These are phyloP conservation scores for Kalmanozyma brasiliensis DNA, from an alignment of 1,284 basidiomycete genomes.

Conservation along the genomic window DNA sequence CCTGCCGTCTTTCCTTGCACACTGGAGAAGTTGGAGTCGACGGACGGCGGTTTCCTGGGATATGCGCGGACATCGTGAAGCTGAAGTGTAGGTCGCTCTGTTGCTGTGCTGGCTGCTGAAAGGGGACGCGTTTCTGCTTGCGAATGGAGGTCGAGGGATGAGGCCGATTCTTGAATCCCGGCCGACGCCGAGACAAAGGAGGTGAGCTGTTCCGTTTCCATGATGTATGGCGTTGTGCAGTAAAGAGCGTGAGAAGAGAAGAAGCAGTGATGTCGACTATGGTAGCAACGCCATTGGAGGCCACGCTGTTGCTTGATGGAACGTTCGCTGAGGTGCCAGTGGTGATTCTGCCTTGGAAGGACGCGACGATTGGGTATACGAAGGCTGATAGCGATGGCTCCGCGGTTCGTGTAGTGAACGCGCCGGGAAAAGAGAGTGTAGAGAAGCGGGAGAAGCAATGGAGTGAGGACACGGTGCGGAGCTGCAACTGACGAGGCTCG, in stretches of 20 bases:
- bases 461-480: not conserved
- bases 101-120: conserved; percentile 25
- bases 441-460: not conserved
- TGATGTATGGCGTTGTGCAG: not conserved
- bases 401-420: too few relatives aligned
- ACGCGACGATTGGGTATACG: conserved; percentile 14
- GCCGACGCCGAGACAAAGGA: conserved; percentile 28
- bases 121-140: conserved; percentile 14
- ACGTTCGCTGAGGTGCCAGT: too few relatives aligned
- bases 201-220: conserved; percentile 21
- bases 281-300: conserved; percentile 4
- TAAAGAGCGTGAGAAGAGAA: conserved; percentile 1
- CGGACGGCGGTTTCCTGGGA: conserved; percentile 29
- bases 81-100: conserved; percentile 13
- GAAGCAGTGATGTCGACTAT: not conserved
- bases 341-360: not conserved
- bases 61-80: conserved; percentile 9
- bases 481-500: conserved; percentile 5
- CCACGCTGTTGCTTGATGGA: too few relatives aligned
- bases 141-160: not conserved
- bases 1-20: conserved; percentile 49
- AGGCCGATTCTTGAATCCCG: conserved; percentile 1
- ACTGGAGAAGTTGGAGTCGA: conserved; percentile 51
- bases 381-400: not conserved
- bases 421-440: too few relatives aligned